Evolutionary conservation across 441 rosid genomes (phyloP).

Genomic region (Erodium trifolium): DNA sequence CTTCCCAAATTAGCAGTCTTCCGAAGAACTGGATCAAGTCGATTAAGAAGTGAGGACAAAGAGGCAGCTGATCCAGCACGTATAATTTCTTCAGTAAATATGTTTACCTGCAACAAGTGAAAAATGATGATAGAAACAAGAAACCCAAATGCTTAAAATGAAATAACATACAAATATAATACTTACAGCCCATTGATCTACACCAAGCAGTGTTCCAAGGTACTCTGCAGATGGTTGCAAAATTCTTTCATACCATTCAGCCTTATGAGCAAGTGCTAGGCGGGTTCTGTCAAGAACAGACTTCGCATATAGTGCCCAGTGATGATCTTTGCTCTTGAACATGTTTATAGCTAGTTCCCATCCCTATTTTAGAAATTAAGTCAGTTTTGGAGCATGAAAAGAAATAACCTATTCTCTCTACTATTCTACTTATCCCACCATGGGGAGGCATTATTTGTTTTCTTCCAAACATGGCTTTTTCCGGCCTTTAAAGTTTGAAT

Average conservation of each 20-base stretch:
- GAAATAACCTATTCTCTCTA: no score
- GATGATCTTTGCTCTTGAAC: conserved; percentile 47
- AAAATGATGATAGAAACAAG: background rate
- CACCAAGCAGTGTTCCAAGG: conserved; percentile 84
- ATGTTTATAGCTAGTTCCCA: conserved; percentile 66
- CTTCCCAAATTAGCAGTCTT: conserved; percentile 91
- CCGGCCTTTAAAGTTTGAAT: conserved; percentile 5
- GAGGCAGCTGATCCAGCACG: conserved; percentile 98
- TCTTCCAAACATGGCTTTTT: background rate
- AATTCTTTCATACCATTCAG: conserved; percentile 73
- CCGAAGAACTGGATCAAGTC: conserved; percentile 95
- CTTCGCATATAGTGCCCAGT: conserved; percentile 92
- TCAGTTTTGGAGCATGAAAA: conserved; percentile 9
- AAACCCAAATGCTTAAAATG: conserved; percentile 7
- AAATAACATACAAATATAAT: conserved; percentile 9
- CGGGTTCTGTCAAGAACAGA: conserved; percentile 95
- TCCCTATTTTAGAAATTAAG: conserved; percentile 44
- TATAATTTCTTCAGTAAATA: conserved; percentile 91
- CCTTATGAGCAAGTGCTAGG: conserved; percentile 74
- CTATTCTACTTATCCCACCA: no score
- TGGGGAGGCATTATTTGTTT: no score
- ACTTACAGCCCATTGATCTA: conserved; percentile 85
- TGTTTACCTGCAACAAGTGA: conserved; percentile 47
- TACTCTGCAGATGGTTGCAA: conserved; percentile 94
- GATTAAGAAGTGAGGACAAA: conserved; percentile 72